Evolutionary conservation across 2,329 filamentous ascomycete species (phyloP).

Genomic region (Calycina herbarum): DNA sequence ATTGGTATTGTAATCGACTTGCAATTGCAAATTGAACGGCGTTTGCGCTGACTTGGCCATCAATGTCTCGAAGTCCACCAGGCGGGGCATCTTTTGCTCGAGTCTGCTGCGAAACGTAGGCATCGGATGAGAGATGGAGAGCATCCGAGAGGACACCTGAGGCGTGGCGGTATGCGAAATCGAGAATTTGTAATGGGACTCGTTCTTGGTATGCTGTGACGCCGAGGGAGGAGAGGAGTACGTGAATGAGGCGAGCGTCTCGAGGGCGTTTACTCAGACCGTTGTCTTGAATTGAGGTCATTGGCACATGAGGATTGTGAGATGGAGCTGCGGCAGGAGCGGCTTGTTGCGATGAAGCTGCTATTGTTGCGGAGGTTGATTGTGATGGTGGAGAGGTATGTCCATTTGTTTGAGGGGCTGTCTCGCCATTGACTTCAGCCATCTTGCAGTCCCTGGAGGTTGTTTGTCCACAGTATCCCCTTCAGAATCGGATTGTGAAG

Average conservation of each 20-base stretch:
- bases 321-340: slow-evolving; percentile 7
- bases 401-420: slow-evolving; percentile 54
- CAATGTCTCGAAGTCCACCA: slow-evolving; percentile 35
- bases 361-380: slow-evolving; percentile 17
- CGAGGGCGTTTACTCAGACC: slow-evolving; percentile 59
- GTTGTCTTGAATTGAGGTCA: slow-evolving; percentile 37
- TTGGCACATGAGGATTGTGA: slow-evolving; percentile 34
- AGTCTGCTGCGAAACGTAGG: slow-evolving; percentile 52
- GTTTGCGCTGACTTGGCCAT: slow-evolving; percentile 56
- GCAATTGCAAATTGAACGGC: slow-evolving; percentile 73
- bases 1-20: slow-evolving; percentile 67
- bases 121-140: slow-evolving; percentile 67
- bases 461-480: neutral
- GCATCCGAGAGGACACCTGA: slow-evolving; percentile 70
- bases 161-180: slow-evolving; percentile 84
- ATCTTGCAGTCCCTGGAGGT: slow-evolving; percentile 22
- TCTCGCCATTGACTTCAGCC: slow-evolving; percentile 37
- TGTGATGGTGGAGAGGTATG: slow-evolving; percentile 39
- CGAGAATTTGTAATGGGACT: slow-evolving; percentile 78
- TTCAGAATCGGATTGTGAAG: neutral
- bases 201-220: slow-evolving; percentile 79
- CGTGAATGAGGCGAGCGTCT: slow-evolving; percentile 75
- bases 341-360: slow-evolving; percentile 19
- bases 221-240: slow-evolving; percentile 75
- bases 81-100: slow-evolving; percentile 37